Evolutionary conservation across 2,329 filamentous ascomycete species (phyloP).

Genomic region (Drechslerella coelobrocha): DNA sequence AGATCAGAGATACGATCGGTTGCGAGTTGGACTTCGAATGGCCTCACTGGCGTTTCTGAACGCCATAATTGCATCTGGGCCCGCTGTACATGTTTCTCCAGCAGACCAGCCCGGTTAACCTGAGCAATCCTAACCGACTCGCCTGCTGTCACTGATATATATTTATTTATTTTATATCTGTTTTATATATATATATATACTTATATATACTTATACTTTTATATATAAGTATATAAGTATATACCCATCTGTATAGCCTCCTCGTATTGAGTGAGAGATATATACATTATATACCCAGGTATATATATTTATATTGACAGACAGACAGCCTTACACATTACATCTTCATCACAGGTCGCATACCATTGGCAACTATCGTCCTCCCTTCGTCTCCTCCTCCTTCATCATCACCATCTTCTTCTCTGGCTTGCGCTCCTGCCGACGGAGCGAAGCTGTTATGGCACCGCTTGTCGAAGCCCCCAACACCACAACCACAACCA

Average conservation of each 20-base stretch:
- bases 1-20: neutral
- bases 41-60: neutral
- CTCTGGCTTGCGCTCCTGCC: constrained; percentile 22
- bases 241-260: too few species aligned
- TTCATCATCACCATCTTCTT: constrained; percentile 3
- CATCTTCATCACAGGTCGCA: too few species aligned
- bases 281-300: too few species aligned
- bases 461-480: constrained; percentile 37
- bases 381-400: too few species aligned
- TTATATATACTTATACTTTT: too few species aligned
- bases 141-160: too few species aligned
- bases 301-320: neutral
- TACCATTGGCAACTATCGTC: too few species aligned
- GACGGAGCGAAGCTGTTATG: constrained; percentile 32
- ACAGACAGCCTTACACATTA: neutral
- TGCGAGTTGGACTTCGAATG: neutral
- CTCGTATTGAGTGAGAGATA: neutral
- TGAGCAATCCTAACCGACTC: too few species aligned
- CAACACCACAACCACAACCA: constrained; percentile 8
- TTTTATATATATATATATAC: too few species aligned
- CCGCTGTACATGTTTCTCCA: neutral
- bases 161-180: too few species aligned
- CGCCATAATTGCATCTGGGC: neutral
- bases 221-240: too few species aligned
- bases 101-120: neutral